phyloP scores from a whole-genome alignment of 176 grass and related monocot genomes.

The Guadua angustifolia region DNA sequence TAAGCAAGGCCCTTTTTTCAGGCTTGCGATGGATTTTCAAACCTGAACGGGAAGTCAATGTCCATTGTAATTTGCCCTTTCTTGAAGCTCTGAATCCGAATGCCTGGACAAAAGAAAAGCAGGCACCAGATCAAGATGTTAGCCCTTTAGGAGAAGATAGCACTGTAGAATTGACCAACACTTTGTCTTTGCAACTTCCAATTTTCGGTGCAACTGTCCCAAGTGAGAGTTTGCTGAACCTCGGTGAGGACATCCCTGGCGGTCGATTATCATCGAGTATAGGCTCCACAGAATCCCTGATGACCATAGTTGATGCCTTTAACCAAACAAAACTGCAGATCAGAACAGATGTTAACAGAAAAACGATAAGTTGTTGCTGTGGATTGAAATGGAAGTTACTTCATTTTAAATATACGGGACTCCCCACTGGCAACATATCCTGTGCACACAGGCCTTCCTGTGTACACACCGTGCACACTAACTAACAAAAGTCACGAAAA shows the following conservation, averaged over 20 bases:
- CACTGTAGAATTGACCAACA: not conserved
- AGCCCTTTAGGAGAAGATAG: not conserved
- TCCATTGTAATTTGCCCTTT: constrained; percentile 95
- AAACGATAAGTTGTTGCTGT: not conserved
- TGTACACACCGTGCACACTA: too few species aligned
- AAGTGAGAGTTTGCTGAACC: constrained; percentile 91
- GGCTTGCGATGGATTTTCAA: not conserved
- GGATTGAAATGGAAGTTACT: constrained; percentile 4
- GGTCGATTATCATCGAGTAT: constrained; percentile 87
- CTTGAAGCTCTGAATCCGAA: constrained; percentile 81
- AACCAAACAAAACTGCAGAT: constrained; percentile 36
- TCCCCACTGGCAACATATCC: too few species aligned
- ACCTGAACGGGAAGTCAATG: constrained; percentile 94
- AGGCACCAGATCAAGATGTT: not conserved
- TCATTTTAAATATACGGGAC: not conserved
- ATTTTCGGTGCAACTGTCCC: constrained; percentile 91
- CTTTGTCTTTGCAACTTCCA: constrained; percentile 62
- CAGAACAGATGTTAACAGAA: constrained; percentile 8
- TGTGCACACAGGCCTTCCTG: too few species aligned
- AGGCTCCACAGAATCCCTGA: constrained; percentile 90
- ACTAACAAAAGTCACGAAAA: too few species aligned
- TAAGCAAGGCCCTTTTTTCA: not conserved
- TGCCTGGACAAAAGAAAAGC: constrained; percentile 58
- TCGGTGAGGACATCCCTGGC: constrained; percentile 82
- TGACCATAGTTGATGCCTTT: constrained; percentile 92